Evolutionary conservation across 2,329 filamentous ascomycete species (phyloP), one percentile per base, ranked within the genome.

Genomic region (Trichoderma atroviride): DNA sequence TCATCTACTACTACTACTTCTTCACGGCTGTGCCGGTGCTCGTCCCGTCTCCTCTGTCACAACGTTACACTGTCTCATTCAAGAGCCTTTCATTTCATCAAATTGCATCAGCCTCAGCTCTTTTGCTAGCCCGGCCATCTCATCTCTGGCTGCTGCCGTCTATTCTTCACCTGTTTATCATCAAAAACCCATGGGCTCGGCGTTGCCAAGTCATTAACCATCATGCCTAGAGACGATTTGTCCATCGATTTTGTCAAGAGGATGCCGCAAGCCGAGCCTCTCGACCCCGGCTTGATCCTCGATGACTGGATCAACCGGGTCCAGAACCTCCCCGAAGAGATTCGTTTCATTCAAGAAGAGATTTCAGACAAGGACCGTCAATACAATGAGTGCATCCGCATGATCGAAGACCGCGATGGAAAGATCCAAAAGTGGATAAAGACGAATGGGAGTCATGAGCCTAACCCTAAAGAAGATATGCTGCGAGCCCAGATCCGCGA

Each of bases 351-450:
- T 71, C 91, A 94, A 76, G 92, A 94, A 77, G 92, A 96, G 80
- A 92, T 95, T 72, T 85, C 89, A 76, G 90, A 92, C 77, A 95
- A 94, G 79, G 92, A 96, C 78, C 86, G 87, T 61, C 85, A 89
- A 72, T 91, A 92, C 73, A 84, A 88, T 76, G 89, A 92, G 59
- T 90, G 90, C 77, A 83, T 90, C 70, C 85, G 88, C 71, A 85
- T 87, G 72, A 92, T 94, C 76, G 87, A 89, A 52, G 89, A 91
- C 70, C 89, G 90, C 73, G 92, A 96, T 76, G 85, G 81, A 65
- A 89, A 89, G 76, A 88, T 96, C 52, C 92, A 96, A 77, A 93
- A 92, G 80, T 94, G 89, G 84, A 92, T 95, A 78, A 92, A 92
- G 75, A 82, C 87, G 22, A 91, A 95, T 74, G 91, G 91, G 72